Base-by-base conservation (phyloP, 1,284 basidiomycete species). In the Leccinum ponderosum region DNA sequence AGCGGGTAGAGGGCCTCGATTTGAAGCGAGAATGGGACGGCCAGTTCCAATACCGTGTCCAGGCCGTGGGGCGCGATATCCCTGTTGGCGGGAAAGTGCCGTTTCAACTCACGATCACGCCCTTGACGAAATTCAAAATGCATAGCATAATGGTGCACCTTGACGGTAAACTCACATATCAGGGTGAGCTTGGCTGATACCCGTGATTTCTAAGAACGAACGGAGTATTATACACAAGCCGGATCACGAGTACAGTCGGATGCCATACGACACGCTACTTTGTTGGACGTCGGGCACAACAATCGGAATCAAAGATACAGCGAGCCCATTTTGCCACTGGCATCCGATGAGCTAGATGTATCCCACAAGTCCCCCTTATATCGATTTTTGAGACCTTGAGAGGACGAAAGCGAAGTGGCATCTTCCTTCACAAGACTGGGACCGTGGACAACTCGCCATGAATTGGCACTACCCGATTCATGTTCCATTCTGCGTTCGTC, bases 21-120 rank as follows among this genome's bases (percentile, higher is more conserved):
- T 88, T 98, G 12, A 92, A 97, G 72, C 81, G 94, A 22, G 88
- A 91, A 67, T 99, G 96, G 95, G 96, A 98, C 63, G 84, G 89
- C 62, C 91, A 97, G 73, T 80, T 98, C 70, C 89, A 93, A 66
- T 95, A 94, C 68, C 79, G 90, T 59, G 89, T 98, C 60, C 84
- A 90, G 1, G 78, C 98, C 22, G 86, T 89, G 31, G 93, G 93
- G 12, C 88, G 91, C 65, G 88, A 86, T 65, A 93, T 95, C 75
- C 84, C 90, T 11, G 86, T 98, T 54, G 95, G 95, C 17, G 90
- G 93, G 22, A 81, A 81, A 14, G 86, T 98, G 58, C 94, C 95
- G 0, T 78, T 98, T 44, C 86, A 86, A 57, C 80, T 98, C 48
- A 89, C 90, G 1, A 82, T 98, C 59, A 87, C 93, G 80, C 96